A percentile compares a stretch with the other conserved stretches of the same genome.
These are phyloP conservation scores for Penicillium sp. DNA, from an alignment of 2,329 filamentous ascomycete species.

Conservation along the genomic window DNA sequence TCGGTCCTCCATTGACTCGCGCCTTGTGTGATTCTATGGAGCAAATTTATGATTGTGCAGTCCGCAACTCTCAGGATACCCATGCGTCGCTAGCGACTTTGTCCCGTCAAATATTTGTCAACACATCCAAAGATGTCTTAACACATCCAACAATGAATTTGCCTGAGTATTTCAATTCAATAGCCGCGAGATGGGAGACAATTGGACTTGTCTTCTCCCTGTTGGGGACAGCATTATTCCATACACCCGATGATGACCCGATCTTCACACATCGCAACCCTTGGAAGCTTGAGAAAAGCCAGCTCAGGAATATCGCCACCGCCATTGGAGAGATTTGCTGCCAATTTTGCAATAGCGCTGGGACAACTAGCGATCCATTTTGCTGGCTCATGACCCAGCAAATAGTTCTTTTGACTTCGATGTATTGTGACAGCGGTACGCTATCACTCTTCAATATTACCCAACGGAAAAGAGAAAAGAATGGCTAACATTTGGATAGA, in stretches of 20 bases:
- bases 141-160: constrained; percentile 11
- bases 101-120: background rate
- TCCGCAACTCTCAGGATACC: background rate
- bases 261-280: constrained; percentile 5
- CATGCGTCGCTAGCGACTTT: background rate
- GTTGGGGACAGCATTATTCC: constrained; percentile 14
- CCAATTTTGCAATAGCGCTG: constrained; percentile 17
- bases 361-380: constrained; percentile 18
- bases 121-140: constrained; percentile 7
- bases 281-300: constrained; percentile 7
- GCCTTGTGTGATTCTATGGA: background rate
- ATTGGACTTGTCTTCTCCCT: constrained; percentile 16
- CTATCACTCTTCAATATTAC: background rate
- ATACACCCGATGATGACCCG: constrained; percentile 11
- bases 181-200: constrained; percentile 19
- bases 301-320: constrained; percentile 10
- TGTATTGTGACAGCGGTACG: constrained; percentile 17
- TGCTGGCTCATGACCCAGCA: constrained; percentile 18
- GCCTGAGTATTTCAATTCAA: constrained; percentile 14
- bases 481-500: constrained; percentile 25
- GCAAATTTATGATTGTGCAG: background rate
- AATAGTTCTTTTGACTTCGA: constrained; percentile 8
- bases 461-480: background rate
- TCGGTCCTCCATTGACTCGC: background rate
- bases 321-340: constrained; percentile 19